A percentile compares a stretch with the other conserved stretches of the same genome.
Evolutionary conservation across 169 alveolate species (phyloP).

Genomic region (Amoebophrya sp.): DNA sequence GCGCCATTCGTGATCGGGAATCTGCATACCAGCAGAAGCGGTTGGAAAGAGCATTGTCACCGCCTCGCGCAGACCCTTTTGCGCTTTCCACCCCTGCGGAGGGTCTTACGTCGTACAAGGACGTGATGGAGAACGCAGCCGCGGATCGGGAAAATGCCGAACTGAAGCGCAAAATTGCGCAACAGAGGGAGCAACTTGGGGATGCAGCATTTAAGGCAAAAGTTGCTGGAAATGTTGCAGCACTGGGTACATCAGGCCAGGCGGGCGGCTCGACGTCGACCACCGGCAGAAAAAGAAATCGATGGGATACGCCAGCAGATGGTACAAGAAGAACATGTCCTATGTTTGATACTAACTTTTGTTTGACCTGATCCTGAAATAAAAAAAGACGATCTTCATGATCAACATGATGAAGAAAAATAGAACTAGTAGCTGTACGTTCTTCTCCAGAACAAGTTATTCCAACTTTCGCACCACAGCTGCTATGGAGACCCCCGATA

Average conservation of each 20-base stretch:
- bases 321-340: neutral
- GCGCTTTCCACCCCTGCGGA: constrained; percentile 45
- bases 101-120: constrained; percentile 42
- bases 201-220: neutral
- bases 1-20: neutral
- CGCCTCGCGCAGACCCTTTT: constrained; percentile 48
- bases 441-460: neutral
- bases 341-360: no score
- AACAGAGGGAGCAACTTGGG: constrained; percentile 32
- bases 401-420: neutral
- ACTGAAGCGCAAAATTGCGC: constrained; percentile 36
- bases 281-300: neutral
- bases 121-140: constrained; percentile 41
- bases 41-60: constrained; percentile 40
- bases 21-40: constrained; percentile 22
- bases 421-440: neutral
- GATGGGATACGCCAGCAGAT: neutral
- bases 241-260: neutral
- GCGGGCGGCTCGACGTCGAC: neutral
- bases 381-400: no score
- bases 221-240: neutral
- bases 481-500: neutral
- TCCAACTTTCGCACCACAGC: neutral
- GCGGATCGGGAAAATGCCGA: constrained; percentile 42
- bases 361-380: no score